Evolutionary conservation across 129 eudicot species (phyloP), one percentile per base, ranked within the genome.

Genomic region (Chrysanthemum seticuspe): DNA sequence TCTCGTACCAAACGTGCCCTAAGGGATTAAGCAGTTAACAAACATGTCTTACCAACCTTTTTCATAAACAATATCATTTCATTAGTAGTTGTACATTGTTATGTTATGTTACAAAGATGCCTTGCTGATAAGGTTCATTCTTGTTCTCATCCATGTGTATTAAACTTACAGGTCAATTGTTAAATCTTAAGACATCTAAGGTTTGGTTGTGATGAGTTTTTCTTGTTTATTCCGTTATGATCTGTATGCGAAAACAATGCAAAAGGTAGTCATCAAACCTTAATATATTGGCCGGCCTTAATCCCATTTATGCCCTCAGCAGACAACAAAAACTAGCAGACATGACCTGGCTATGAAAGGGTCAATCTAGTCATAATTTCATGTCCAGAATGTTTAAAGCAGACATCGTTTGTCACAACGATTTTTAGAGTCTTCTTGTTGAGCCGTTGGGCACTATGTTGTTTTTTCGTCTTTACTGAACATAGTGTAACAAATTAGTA

Each of bases 141-240:
- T 77, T 70, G 81, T 62, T 62, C 40, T 62, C 58, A 77, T 77
- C 81, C n/a, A 70, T 36, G 51, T 13, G 4, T 77, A 59, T 60
- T 6, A 5, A 18, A 18, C 9, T 15, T 66, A 40, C 11, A 56
- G 1, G 8, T 44, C 59, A 55, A 14, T 23, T 57, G 68, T 56
- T 68, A 70, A 48, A 49, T 68, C 80, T 76, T 18, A 76, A 60
- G 70, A 55, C 12, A 7, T 25, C 40, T 16, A 19, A 40, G 47
- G 47, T 40, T 40, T 34, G 4, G 6, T 62, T 36, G 19, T 65
- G 12, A 27, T 13, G 16, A 29, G n/a, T 50, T 68, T 52, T 50
- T 59, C 73, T 78, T 65, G 77, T 48, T 69, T 68, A 11, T 68
- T 65, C 57, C 75, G 75, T 40, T 75, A 45, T 44, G 55, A 16